phyloP scores from a whole-genome alignment of 768 basidiomycete species.

The Psilocybe subaeruginosa region DNA sequence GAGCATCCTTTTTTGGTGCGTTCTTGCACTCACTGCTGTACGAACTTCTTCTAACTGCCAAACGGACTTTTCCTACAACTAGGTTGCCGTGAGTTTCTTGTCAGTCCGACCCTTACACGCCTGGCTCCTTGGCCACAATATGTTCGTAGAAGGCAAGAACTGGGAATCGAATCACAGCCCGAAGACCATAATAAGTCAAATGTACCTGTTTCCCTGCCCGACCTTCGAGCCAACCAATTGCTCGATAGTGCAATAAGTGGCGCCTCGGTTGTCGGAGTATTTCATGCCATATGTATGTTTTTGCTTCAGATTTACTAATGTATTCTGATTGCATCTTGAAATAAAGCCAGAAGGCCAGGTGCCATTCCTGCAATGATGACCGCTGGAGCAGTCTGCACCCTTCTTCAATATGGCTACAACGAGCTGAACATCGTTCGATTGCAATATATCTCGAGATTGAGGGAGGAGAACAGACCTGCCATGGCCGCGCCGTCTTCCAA shows the following conservation, averaged over 20 bases:
- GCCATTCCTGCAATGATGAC: constrained; percentile 63
- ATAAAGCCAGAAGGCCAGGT: constrained; percentile 63
- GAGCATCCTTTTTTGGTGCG: constrained; percentile 81
- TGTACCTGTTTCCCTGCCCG: constrained; percentile 32
- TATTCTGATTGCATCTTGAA: constrained; percentile 3
- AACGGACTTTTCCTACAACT: constrained; percentile 5
- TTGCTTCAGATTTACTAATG: background rate
- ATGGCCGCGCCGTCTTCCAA: constrained; percentile 3
- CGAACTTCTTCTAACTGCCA: background rate
- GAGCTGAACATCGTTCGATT: constrained; percentile 65
- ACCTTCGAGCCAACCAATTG: constrained; percentile 61
- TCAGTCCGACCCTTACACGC: constrained; percentile 62
- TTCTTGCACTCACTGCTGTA: constrained; percentile 9
- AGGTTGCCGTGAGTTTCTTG: constrained; percentile 80
- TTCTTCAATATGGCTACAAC: constrained; percentile 73
- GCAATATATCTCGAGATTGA: constrained; percentile 50
- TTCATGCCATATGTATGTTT: constrained; percentile 43
- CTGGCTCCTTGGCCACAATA: constrained; percentile 51
- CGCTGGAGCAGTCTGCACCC: constrained; percentile 56
- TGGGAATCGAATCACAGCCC: constrained; percentile 20
- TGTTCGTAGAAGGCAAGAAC: constrained; percentile 39
- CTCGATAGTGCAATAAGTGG: constrained; percentile 80
- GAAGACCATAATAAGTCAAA: constrained; percentile 1
- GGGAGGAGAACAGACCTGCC: constrained; percentile 21
- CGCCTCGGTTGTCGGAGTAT: constrained; percentile 63